Evolutionary conservation across 495 filamentous ascomycete genomes (phyloP).

Genomic region (Lasiosphaeris hirsuta): DNA sequence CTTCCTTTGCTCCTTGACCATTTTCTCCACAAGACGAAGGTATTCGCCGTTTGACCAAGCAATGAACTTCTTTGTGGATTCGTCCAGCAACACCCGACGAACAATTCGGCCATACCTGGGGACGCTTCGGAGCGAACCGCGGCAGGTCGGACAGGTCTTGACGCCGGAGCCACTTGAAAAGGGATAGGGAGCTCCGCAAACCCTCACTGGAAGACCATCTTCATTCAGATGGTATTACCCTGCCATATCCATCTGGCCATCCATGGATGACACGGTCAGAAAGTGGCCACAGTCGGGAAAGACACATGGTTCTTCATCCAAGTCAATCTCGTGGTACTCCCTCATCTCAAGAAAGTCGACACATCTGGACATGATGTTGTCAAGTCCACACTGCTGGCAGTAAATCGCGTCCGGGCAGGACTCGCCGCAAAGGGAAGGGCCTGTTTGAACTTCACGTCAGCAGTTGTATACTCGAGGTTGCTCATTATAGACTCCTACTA

Average conservation of each 20-base stretch:
- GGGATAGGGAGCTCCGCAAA: slow-evolving; percentile 23
- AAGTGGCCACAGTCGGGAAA: slow-evolving; percentile 66
- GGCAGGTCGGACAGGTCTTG: slow-evolving; percentile 62
- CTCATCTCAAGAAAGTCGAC: slow-evolving; percentile 27
- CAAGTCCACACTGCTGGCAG: slow-evolving; percentile 54
- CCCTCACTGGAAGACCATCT: slow-evolving; percentile 11
- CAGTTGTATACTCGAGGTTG: no score
- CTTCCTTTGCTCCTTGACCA: slow-evolving; percentile 15
- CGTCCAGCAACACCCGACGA: slow-evolving; percentile 61
- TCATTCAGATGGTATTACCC: slow-evolving; percentile 50
- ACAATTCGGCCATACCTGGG: slow-evolving; percentile 67
- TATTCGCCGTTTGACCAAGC: slow-evolving; percentile 49
- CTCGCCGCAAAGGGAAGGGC: slow-evolving; percentile 62
- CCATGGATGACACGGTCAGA: slow-evolving; percentile 58
- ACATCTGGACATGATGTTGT: slow-evolving; percentile 37
- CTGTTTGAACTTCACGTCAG: no score
- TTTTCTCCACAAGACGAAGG: slow-evolving; percentile 39
- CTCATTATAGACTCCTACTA: no score
- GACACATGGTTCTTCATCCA: slow-evolving; percentile 31
- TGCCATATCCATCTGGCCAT: slow-evolving; percentile 61
- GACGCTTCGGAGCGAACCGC: slow-evolving; percentile 58
- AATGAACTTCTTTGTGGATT: slow-evolving; percentile 66
- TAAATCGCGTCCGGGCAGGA: slow-evolving; percentile 50
- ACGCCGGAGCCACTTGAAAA: no score
- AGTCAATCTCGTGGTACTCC: slow-evolving; percentile 19